Evolutionary conservation across 1,284 basidiomycete genomes (phyloP), one percentile per base, ranked within the genome.

Genomic region (Rhodofomes roseus): DNA sequence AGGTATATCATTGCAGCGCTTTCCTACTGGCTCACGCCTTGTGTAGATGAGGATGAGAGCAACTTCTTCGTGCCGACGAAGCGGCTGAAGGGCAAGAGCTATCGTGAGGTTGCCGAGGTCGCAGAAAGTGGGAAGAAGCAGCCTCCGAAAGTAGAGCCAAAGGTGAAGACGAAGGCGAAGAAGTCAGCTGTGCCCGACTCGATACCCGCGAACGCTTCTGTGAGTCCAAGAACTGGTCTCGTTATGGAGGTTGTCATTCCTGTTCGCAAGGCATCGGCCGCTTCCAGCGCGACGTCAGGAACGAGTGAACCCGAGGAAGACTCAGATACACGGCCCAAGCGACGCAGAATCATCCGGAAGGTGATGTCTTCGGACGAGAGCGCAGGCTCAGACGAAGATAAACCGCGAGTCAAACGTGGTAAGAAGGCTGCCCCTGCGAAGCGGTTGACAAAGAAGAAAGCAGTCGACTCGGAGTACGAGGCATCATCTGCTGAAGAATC

Each of bases 71-170:
- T 81, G 1, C 75, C 77, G 4, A 82, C 83, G 18, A 93, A 91
- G 68, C 82, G 91, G 25, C 76, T 92, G 44, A 89, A 86, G 68
- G 92, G 91, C 52, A 88, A 86, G 70, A 77, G 80, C 6, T 90
- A 89, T 68, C 81, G 83, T 48, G 79, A 87, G 23, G 82, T 83
- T 22, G 82, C 76, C 2, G 77, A 79, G 55, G 66, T 61, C 5
- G 69, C 76, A 59, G 65, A 72, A 57, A 70, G 74, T 36, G 68
- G 69, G 57, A 65, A 70, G 55, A 63, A 66, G 63, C 52, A 59
- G 20, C 48, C 59, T n/a, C n/a, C n/a, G n/a, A n/a, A n/a, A n/a
- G n/a, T n/a, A n/a, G 40, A 55, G 11, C 48, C 60, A 51, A 53
- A 44, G 12, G 43, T 14, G 18, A 23, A 60, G 29, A 62, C 69